Evolutionary conservation across 208 protist genomes (phyloP).

Genomic region (Tritrichomonas foetus): DNA sequence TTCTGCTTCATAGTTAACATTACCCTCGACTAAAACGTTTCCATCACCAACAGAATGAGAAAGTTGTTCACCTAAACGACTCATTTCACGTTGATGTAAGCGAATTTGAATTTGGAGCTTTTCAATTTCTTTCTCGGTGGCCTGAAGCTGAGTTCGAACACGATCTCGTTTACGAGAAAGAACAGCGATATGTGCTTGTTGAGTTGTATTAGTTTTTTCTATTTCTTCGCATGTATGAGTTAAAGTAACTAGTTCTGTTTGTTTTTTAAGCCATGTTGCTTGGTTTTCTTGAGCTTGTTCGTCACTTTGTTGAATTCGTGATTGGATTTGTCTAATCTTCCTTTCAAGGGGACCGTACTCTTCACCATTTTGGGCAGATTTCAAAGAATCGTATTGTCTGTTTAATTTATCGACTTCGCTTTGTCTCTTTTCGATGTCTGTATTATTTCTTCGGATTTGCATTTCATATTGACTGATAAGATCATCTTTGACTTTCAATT

Average conservation of each 20-base stretch:
- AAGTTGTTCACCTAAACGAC: neutral
- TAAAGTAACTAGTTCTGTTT: slow-evolving; percentile 15
- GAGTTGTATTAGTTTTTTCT: neutral
- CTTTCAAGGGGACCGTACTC: slow-evolving; percentile 16
- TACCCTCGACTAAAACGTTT: neutral
- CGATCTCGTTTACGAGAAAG: neutral
- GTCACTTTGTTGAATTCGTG: neutral
- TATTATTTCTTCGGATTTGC: slow-evolving; percentile 1
- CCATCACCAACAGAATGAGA: neutral
- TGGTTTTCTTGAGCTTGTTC: neutral
- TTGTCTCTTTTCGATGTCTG: neutral
- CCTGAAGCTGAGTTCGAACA: neutral
- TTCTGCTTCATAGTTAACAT: slow-evolving; percentile 23
- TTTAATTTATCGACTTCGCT: slow-evolving; percentile 38
- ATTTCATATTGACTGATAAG: slow-evolving; percentile 27
- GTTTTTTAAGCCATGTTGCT: slow-evolving; percentile 23
- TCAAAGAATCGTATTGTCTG: neutral
- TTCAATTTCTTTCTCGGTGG: slow-evolving; percentile 6
- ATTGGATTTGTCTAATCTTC: neutral
- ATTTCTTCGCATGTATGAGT: neutral
- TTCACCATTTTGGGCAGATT: slow-evolving; percentile 21
- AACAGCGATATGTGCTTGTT: slow-evolving; percentile 28
- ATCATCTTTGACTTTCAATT: neutral
- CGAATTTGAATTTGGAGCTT: neutral
- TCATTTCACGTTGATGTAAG: neutral